Percentiles rank a stretch among this genome's conserved stretches.
Conservation (phyloP, 1,139 yeast genomes). For the Protomyces lactucae-debilis region DNA sequence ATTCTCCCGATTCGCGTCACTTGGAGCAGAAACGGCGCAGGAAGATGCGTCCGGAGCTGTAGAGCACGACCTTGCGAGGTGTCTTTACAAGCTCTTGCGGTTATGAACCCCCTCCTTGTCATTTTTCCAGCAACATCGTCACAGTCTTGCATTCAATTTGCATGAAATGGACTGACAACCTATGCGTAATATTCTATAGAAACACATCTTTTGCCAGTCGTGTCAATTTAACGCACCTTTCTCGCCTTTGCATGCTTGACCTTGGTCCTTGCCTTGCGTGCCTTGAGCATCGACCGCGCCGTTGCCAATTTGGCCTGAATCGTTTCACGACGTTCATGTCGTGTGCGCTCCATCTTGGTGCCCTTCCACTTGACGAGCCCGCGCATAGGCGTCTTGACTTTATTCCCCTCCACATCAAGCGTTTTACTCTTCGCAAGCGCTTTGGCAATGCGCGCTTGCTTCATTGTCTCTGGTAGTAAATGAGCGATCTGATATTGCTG, state of each 20-base stretch:
- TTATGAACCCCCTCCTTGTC: no score
- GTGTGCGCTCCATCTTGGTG: slow-evolving; percentile 23
- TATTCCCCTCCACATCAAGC: not conserved
- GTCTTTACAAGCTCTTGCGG: no score
- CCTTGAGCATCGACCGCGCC: slow-evolving; percentile 4
- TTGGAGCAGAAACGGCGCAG: not conserved
- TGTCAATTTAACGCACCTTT: not conserved
- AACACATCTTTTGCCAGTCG: no score
- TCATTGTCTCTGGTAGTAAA: slow-evolving; percentile 8
- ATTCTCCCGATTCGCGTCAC: not conserved
- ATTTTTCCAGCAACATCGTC: no score
- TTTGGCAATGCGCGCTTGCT: slow-evolving; percentile 2
- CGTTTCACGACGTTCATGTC: slow-evolving; percentile 8
- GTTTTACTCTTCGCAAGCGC: not conserved
- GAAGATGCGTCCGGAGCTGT: not conserved
- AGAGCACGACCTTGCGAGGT: no score
- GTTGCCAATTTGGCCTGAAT: slow-evolving; percentile 12
- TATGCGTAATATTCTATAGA: no score
- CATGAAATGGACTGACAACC: no score
- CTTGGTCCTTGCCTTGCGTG: slow-evolving; percentile 15
- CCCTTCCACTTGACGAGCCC: slow-evolving; percentile 26
- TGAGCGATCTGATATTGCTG: not conserved
- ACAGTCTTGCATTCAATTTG: no score
- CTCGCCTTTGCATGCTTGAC: slow-evolving; percentile 12
- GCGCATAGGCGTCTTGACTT: slow-evolving; percentile 9